phyloP scores from a whole-genome alignment of 1,284 basidiomycete species.

The Pulveroboletus sp. region DNA sequence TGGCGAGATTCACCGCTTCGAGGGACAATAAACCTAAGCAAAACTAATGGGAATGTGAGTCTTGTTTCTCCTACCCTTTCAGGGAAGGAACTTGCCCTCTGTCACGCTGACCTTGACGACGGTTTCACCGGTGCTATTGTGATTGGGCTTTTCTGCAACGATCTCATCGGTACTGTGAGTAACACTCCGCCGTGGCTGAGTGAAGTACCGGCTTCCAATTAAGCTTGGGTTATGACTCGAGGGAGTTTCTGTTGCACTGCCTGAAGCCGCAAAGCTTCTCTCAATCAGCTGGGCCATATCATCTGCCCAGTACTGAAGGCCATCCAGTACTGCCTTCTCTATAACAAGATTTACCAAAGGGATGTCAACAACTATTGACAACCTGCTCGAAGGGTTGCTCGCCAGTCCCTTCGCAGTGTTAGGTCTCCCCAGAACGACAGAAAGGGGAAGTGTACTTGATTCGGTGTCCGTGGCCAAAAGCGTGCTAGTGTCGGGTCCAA shows the following conservation, averaged over 20 bases:
- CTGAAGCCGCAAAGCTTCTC: conserved; percentile 28
- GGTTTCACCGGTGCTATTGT: conserved; percentile 38
- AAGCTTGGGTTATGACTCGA: conserved; percentile 62
- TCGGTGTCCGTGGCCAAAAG: conserved; percentile 26
- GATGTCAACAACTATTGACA: conserved; percentile 49
- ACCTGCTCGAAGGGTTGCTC: conserved; percentile 16
- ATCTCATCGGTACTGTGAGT: conserved; percentile 37
- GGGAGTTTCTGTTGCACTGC: conserved; percentile 32
- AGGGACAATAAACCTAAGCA: conserved; percentile 44
- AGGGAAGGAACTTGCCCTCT: conserved; percentile 44
- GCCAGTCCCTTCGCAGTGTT: conserved; percentile 4
- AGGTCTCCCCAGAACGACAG: conserved; percentile 19
- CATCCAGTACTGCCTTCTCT: conserved; percentile 64
- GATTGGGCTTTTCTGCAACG: conserved; percentile 24
- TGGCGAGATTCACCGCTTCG: conserved; percentile 25
- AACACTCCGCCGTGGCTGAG: conserved; percentile 48
- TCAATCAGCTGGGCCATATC: conserved; percentile 73
- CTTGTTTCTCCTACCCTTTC: neutral
- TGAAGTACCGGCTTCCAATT: conserved; percentile 83
- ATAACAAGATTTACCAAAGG: conserved; percentile 65
- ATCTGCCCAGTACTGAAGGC: conserved; percentile 83
- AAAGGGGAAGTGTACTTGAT: conserved; percentile 18
- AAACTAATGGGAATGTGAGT: conserved; percentile 29
- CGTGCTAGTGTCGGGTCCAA: conserved; percentile 12
- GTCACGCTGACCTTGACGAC: conserved; percentile 51